Evolutionary conservation across 2,329 filamentous ascomycete species (phyloP).

Genomic region (Penicillium sclerotiorum): DNA sequence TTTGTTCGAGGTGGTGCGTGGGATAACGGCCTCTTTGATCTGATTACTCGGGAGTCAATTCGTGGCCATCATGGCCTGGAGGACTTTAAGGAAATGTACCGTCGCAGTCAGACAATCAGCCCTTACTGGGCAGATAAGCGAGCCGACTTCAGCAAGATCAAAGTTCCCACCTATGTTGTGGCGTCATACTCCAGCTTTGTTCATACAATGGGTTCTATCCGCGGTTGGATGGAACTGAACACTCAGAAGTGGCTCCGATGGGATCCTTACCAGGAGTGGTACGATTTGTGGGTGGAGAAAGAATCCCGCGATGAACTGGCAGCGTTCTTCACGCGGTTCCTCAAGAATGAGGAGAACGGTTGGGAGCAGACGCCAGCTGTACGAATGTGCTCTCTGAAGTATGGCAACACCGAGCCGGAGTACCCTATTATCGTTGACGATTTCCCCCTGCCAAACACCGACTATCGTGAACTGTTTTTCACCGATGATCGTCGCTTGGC

Average conservation of each 20-base stretch:
- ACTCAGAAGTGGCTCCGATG: constrained; percentile 2
- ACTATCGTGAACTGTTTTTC: too few species aligned
- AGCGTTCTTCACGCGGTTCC: constrained; percentile 8
- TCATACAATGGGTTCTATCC: not conserved
- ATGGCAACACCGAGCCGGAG: not conserved
- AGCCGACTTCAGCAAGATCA: not conserved
- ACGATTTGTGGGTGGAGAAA: constrained; percentile 1
- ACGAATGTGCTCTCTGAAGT: constrained; percentile 1
- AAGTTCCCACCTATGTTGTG: not conserved
- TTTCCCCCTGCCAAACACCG: too few species aligned
- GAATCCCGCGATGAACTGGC: constrained; percentile 5
- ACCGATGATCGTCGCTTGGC: too few species aligned
- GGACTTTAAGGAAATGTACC: not conserved
- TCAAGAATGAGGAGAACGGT: constrained; percentile 4
- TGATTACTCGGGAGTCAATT: not conserved
- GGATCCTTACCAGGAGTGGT: constrained; percentile 8
- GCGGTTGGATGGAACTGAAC: not conserved
- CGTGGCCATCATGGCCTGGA: not conserved
- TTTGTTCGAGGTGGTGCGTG: constrained; percentile 7
- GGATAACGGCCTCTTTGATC: not conserved
- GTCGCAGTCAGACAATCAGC: not conserved
- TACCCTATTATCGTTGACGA: too few species aligned
- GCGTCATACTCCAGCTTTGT: not conserved
- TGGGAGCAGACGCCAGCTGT: constrained; percentile 8
- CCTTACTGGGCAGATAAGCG: constrained; percentile 2